Percentiles rank a stretch among this genome's conserved stretches.
phyloP scores from a whole-genome alignment of 78 protist species.

The Trichosphaerium sp. region DNA sequence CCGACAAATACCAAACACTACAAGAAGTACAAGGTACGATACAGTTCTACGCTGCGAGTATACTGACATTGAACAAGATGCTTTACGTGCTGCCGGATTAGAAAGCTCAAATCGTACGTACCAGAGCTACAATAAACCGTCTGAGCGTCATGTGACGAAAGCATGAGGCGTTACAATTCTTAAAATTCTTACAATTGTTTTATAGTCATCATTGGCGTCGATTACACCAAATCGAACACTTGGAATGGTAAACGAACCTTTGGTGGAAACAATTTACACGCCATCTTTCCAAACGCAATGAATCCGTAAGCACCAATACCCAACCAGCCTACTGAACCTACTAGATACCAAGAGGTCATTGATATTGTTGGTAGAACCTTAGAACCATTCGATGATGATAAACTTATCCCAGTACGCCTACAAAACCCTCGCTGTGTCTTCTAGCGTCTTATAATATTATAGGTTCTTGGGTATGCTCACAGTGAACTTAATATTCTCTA shows the following conservation, averaged over 20 bases:
- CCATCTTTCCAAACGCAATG: conserved; percentile 6
- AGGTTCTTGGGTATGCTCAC: neutral
- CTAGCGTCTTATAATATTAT: neutral
- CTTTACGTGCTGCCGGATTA: conserved; percentile 44
- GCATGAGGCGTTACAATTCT: neutral
- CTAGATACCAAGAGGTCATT: conserved; percentile 19
- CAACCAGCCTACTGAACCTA: neutral
- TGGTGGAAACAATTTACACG: conserved; percentile 51
- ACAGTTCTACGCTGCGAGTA: too few relatives aligned
- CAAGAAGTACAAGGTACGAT: conserved; percentile 35
- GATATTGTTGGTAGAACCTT: conserved; percentile 51
- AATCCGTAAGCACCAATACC: conserved; percentile 45
- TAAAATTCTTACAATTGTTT: neutral
- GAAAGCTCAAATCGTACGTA: conserved; percentile 4
- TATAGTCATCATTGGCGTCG: conserved; percentile 42
- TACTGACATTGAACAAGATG: too few relatives aligned
- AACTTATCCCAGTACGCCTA: conserved; percentile 22
- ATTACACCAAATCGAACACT: conserved; percentile 54
- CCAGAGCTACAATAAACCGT: too few relatives aligned
- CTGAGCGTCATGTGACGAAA: neutral
- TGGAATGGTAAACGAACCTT: conserved; percentile 56
- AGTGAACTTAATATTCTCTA: too few relatives aligned
- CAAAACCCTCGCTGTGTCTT: neutral
- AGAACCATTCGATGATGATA: conserved; percentile 62
- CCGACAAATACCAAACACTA: neutral